phyloP scores from a whole-genome alignment of 202 grass and related monocot genomes.

The Setaria italica region DNA sequence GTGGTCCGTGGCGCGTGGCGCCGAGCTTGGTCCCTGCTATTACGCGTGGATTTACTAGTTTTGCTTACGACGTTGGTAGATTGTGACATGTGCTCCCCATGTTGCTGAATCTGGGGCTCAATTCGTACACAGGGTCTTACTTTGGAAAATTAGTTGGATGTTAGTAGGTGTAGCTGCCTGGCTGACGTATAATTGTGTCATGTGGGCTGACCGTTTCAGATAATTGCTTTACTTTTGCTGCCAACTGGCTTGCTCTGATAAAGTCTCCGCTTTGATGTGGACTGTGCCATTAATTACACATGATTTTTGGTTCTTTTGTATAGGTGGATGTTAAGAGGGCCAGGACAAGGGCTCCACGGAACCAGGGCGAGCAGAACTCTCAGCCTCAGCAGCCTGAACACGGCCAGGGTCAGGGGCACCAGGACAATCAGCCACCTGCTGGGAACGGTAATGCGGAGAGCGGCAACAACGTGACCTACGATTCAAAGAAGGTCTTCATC shows the following conservation, averaged over 20 bases:
- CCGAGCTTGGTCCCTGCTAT: neutral
- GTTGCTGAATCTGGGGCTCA: neutral
- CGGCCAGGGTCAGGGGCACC: constrained; percentile 31
- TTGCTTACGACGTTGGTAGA: constrained; percentile 8
- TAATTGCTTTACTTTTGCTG: neutral
- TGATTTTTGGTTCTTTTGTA: neutral
- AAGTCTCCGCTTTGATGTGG: neutral
- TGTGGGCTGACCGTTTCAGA: too few species aligned
- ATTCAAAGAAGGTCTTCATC: constrained; percentile 81
- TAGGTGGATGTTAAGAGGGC: constrained; percentile 91
- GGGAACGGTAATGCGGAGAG: neutral
- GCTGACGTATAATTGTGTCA: neutral
- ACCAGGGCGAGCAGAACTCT: constrained; percentile 36
- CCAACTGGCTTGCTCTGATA: neutral
- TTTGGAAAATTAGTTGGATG: neutral
- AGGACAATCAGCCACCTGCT: neutral
- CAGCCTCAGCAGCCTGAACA: constrained; percentile 51
- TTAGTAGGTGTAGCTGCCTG: neutral
- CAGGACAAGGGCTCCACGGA: constrained; percentile 53
- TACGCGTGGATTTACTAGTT: neutral
- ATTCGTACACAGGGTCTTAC: neutral
- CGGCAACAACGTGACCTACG: constrained; percentile 26
- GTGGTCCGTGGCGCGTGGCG: neutral
- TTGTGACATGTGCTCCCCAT: neutral
- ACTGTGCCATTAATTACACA: neutral